These are phyloP conservation scores for Cercophora sp. DNA, from an alignment of 495 filamentous ascomycete species.

Conservation along the genomic window DNA sequence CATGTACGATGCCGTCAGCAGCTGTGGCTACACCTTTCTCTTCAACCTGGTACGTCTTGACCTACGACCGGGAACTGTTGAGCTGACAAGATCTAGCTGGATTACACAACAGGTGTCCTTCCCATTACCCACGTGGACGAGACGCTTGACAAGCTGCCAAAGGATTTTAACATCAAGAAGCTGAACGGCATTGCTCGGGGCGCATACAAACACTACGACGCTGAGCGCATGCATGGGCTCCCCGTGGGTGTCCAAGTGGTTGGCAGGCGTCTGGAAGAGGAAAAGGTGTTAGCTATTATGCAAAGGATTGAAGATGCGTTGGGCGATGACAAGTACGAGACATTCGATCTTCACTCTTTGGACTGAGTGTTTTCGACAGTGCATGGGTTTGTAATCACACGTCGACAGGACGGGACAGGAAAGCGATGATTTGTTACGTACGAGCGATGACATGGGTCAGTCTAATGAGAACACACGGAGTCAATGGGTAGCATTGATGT, in stretches of 20 bases:
- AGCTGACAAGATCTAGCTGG: constrained; percentile 63
- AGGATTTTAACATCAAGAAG: constrained; percentile 54
- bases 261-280: constrained; percentile 79
- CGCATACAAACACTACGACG: constrained; percentile 86
- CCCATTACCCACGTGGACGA: constrained; percentile 83
- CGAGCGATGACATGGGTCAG: no score
- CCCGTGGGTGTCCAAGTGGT: constrained; percentile 87
- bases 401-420: no score
- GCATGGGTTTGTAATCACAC: no score
- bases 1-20: constrained; percentile 81
- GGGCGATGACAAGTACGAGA: constrained; percentile 57
- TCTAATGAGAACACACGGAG: no score
- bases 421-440: no score
- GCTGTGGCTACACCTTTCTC: constrained; percentile 92
- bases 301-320: constrained; percentile 68
- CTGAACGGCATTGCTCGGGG: constrained; percentile 76
- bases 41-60: constrained; percentile 69
- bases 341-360: background rate
- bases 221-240: constrained; percentile 75
- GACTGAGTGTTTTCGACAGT: no score
- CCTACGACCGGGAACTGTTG: no score
- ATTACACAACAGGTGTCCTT: constrained; percentile 81
- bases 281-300: constrained; percentile 89
- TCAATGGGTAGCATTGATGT: no score
- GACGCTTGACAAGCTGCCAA: constrained; percentile 59